Conservation (phyloP, 2,329 filamentous ascomycete species). For the Cercospora citrullina region DNA sequence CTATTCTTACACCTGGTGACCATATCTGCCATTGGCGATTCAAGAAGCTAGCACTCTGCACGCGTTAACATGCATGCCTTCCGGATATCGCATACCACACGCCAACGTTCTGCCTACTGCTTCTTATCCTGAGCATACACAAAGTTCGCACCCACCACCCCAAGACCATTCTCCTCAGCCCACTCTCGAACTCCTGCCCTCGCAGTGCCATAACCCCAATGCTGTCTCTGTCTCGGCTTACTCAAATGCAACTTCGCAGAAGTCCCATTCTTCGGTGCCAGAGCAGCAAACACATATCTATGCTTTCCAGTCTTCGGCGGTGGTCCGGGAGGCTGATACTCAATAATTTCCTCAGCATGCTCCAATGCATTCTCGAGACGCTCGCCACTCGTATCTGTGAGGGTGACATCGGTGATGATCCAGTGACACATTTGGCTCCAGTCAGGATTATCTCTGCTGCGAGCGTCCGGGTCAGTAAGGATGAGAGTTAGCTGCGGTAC, state of each 20-base stretch:
- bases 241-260: constrained; percentile 45
- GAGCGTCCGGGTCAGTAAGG: constrained; percentile 58
- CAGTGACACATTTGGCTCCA: constrained; percentile 62
- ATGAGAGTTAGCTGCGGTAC: constrained; percentile 49
- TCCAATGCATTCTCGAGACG: not conserved
- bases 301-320: constrained; percentile 59
- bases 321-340: constrained; percentile 56
- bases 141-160: constrained; percentile 51
- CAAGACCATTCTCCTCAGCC: constrained; percentile 51
- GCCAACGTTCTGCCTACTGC: constrained; percentile 40
- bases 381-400: constrained; percentile 23
- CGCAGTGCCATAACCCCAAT: constrained; percentile 57
- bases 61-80: not conserved
- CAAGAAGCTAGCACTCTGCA: not conserved
- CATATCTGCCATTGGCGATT: not conserved
- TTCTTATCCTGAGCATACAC: constrained; percentile 52
- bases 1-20: no score
- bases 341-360: constrained; percentile 44
- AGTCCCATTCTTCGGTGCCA: constrained; percentile 50
- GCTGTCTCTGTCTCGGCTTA: constrained; percentile 51
- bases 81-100: not conserved
- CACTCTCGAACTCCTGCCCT: constrained; percentile 54
- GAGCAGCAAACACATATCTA: constrained; percentile 57
- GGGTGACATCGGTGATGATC: constrained; percentile 45
- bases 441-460: constrained; percentile 53